These are phyloP conservation scores for Farysia itapuensis DNA, from an alignment of 1,284 basidiomycete species.

Conservation along the genomic window DNA sequence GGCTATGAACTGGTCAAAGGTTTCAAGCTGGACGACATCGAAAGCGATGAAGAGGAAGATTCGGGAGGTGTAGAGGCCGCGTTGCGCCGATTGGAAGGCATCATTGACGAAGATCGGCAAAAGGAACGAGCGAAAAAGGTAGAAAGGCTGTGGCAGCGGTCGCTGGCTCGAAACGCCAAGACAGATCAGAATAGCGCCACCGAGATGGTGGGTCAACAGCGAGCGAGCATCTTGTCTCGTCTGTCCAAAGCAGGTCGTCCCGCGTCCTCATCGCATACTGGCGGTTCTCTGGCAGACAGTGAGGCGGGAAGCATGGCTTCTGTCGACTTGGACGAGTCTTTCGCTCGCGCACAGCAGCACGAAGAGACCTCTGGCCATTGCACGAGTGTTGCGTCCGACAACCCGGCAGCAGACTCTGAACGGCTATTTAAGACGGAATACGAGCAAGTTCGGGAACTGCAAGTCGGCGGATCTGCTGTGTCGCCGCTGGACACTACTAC, in stretches of 20 bases:
- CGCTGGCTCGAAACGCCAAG: conserved; percentile 23
- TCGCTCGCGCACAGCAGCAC: background rate
- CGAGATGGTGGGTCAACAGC: conserved; percentile 1
- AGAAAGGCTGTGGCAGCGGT: conserved; percentile 42
- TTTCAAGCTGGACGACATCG: conserved; percentile 43
- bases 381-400: background rate
- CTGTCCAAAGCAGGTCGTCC: conserved; percentile 13
- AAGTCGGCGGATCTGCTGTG: too few species aligned
- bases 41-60: conserved; percentile 50
- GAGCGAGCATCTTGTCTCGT: conserved; percentile 6
- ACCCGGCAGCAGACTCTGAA: background rate
- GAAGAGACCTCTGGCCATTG: background rate
- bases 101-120: conserved; percentile 54
- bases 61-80: conserved; percentile 54
- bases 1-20: conserved; percentile 55
- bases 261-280: conserved; percentile 16
- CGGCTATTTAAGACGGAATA: too few species aligned
- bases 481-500: too few species aligned
- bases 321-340: background rate
- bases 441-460: too few species aligned
- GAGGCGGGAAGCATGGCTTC: conserved; percentile 18
- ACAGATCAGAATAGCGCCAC: conserved; percentile 1
- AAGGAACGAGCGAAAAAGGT: conserved; percentile 36
- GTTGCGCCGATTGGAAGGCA: conserved; percentile 46
- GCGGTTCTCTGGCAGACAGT: conserved; percentile 23